Conservation (phyloP, 2,329 filamentous ascomycete genomes). For the Hymenoscyphus albidus region DNA sequence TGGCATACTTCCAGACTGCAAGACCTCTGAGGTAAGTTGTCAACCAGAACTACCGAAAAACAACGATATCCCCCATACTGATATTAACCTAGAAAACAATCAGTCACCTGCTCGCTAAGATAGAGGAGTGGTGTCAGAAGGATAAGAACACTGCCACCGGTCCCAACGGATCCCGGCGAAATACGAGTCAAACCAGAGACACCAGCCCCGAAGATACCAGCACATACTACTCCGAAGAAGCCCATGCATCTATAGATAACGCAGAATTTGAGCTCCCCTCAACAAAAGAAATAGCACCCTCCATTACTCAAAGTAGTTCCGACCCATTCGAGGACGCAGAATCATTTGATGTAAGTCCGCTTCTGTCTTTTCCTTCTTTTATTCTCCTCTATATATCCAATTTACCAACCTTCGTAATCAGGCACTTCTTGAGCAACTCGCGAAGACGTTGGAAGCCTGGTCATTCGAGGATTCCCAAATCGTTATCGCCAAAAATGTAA, state of each 20-base stretch:
- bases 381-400: not conserved
- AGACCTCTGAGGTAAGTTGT: not conserved
- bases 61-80: not conserved
- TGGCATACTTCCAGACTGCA: not conserved
- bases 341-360: not conserved
- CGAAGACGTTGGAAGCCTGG: not conserved
- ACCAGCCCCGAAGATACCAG: not conserved
- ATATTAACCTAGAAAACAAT: not conserved
- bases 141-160: no score
- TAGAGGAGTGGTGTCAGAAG: no score
- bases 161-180: no score
- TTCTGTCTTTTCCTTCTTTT: not conserved
- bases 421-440: not conserved
- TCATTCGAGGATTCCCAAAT: not conserved
- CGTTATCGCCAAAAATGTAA: not conserved
- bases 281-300: not conserved
- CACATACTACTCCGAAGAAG: not conserved
- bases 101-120: not conserved
- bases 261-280: not conserved
- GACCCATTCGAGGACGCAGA: not conserved
- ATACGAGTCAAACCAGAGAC: no score
- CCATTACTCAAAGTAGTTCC: no score
- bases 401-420: not conserved
- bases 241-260: not conserved
- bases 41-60: not conserved